Percentiles rank a stretch among this genome's conserved stretches.
Evolutionary conservation across 169 alveolate genomes (phyloP).

Genomic region (Plasmodium vivax): DNA sequence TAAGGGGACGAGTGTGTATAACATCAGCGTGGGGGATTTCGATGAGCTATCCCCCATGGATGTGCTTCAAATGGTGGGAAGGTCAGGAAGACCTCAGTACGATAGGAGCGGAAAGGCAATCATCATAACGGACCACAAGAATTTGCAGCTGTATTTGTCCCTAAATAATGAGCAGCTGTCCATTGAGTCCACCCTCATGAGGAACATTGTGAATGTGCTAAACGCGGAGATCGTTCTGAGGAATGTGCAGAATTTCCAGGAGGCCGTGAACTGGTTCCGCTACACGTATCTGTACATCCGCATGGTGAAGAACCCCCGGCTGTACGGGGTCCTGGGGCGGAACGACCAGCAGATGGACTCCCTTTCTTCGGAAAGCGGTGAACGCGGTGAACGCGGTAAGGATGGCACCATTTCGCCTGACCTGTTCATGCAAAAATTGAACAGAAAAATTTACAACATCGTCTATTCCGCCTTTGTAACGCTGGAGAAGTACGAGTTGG

Average conservation of each 20-base stretch:
- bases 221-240: slow-evolving; percentile 99
- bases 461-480: slow-evolving; percentile 93
- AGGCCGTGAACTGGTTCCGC: slow-evolving; percentile 98
- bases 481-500: slow-evolving; percentile 93
- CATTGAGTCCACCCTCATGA: slow-evolving; percentile 96
- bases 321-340: slow-evolving; percentile 90
- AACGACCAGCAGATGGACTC: not conserved
- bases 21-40: slow-evolving; percentile 98
- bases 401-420: slow-evolving; percentile 6
- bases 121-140: slow-evolving; percentile 95
- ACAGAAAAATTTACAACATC: slow-evolving; percentile 57
- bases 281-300: slow-evolving; percentile 97
- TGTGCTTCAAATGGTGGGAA: slow-evolving; percentile 99
- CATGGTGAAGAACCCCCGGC: slow-evolving; percentile 90
- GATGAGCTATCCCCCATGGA: slow-evolving; percentile 98
- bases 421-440: slow-evolving; percentile 58
- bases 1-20: slow-evolving; percentile 99
- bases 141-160: slow-evolving; percentile 96
- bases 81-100: slow-evolving; percentile 99
- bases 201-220: slow-evolving; percentile 95
- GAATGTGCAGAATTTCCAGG: slow-evolving; percentile 93
- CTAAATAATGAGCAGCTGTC: slow-evolving; percentile 97
- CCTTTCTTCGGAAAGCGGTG: not conserved
- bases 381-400: no score
- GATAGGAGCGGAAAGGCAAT: slow-evolving; percentile 99